These are phyloP conservation scores for Pseudohalonectria lignicola DNA, from an alignment of 2,329 filamentous ascomycete species.

Conservation along the genomic window DNA sequence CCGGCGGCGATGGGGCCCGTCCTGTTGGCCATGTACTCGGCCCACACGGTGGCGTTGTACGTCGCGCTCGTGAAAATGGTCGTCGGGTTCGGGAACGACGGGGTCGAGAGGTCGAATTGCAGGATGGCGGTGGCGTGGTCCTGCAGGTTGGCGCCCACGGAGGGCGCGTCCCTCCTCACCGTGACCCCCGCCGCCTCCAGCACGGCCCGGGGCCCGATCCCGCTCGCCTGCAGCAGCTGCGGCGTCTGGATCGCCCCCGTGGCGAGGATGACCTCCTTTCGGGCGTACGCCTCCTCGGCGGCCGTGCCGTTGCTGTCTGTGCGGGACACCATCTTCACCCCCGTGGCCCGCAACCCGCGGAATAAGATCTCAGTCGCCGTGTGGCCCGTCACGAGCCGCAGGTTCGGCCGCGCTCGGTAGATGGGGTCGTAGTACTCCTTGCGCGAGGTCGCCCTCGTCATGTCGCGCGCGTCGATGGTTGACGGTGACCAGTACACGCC, in stretches of 20 bases:
- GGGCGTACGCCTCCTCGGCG: constrained; percentile 3
- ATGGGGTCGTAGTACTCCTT: constrained; percentile 8
- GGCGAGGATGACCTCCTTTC: constrained; percentile 41
- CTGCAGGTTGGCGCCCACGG: constrained; percentile 8
- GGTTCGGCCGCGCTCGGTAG: constrained; percentile 11
- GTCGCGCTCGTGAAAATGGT: background rate
- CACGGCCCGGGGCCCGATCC: constrained; percentile 30
- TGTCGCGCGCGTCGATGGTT: constrained; percentile 24
- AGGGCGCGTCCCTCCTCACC: constrained; percentile 4
- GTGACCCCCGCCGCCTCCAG: constrained; percentile 6
- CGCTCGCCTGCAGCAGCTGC: constrained; percentile 46
- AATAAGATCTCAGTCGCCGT: background rate
- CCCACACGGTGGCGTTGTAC: background rate
- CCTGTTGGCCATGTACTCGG: background rate
- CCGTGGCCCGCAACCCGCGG: background rate
- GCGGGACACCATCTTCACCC: background rate
- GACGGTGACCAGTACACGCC: constrained; percentile 26
- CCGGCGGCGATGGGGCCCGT: background rate
- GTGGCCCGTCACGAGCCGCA: constrained; percentile 9
- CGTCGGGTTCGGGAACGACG: constrained; percentile 2
- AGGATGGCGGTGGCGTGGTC: constrained; percentile 3
- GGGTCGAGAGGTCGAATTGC: background rate
- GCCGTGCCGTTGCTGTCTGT: background rate
- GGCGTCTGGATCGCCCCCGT: constrained; percentile 45
- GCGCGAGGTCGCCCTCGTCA: constrained; percentile 4